Base-by-base conservation (phyloP, 1,284 basidiomycete species). In the Ceratobasidium sp. region DNA sequence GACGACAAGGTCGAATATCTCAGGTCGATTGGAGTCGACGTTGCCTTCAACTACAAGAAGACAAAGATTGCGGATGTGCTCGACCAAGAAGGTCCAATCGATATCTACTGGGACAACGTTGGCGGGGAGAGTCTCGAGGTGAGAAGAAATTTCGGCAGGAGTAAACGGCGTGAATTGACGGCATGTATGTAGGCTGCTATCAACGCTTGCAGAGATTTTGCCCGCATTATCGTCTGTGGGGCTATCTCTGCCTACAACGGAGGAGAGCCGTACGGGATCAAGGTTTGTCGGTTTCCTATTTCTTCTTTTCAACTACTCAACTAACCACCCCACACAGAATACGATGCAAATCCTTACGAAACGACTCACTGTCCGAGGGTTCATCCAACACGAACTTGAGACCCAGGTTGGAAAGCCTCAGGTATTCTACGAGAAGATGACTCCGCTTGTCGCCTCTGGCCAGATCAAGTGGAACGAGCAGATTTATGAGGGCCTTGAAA, bases 1-100 rank as follows among this genome's bases (percentile, higher is more conserved):
- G 84, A 87, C 9, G 88, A 89, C 65, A 94, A 93, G 79, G 87
- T 89, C 64, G 79, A 82, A 12, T 89, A 87, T 79, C 83, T 91
- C 76, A 85, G 86, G 76, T 79, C 79, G 53, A 79, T 92, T 53
- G 90, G 91, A 0, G 87, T 87, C 4, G 90, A 94, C 77, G 85
- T 87, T 14, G 88, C 85, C 0, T 87, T 93, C 82, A 91, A 93
- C 80, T 93, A 93, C 83, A 93, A 92, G 81, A 85, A 81, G 0
- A 79, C 79, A 18, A 80, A 81, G 55, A 86, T 85, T 12, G 80
- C 80, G 46, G 82, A 86, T 30, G 84, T 88, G 2, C 84, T 92
- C 74, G 81, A 82, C 75, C 84, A 85, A 76, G 83, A 89, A 70
- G 88, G 89, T 0, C 82, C 86, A 9, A 85, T 89, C 74, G 83